A percentile compares a stretch with the other conserved stretches of the same genome.
These are phyloP conservation scores for Tanacetum coccineum DNA, from an alignment of 129 eudicot species.

Conservation along the genomic window DNA sequence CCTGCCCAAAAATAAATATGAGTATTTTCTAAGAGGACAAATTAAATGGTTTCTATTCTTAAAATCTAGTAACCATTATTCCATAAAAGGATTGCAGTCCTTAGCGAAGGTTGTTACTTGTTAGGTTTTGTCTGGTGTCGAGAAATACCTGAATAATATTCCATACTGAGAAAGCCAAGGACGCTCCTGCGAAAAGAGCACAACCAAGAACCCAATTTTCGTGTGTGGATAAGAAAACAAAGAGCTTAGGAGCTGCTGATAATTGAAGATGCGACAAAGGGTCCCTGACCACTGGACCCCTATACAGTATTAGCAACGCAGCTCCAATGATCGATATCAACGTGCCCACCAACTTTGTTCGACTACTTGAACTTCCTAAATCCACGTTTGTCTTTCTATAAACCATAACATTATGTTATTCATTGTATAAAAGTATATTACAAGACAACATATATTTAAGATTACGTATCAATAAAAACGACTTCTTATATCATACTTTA, in stretches of 20 bases:
- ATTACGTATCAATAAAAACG: background rate
- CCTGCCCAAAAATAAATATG: slow-evolving; percentile 35
- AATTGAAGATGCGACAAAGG: slow-evolving; percentile 31
- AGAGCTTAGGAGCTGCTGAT: slow-evolving; percentile 23
- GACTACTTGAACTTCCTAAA: slow-evolving; percentile 48
- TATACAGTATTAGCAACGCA: slow-evolving; percentile 33
- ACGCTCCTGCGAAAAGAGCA: slow-evolving; percentile 54
- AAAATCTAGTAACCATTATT: too few species aligned
- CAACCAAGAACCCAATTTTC: slow-evolving; percentile 75
- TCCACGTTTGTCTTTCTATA: slow-evolving; percentile 49
- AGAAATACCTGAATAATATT: slow-evolving; percentile 63
- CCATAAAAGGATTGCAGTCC: too few species aligned
- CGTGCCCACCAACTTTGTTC: slow-evolving; percentile 47
- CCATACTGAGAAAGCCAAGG: slow-evolving; percentile 60
- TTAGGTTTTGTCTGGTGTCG: too few species aligned
- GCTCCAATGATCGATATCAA: slow-evolving; percentile 63
- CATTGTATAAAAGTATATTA: background rate
- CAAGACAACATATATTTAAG: too few species aligned
- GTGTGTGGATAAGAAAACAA: slow-evolving; percentile 53
- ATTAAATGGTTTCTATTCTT: too few species aligned
- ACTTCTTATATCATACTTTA: background rate
- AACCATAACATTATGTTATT: background rate
- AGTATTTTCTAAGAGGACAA: too few species aligned
- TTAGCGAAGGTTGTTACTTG: too few species aligned
- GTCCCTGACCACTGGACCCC: slow-evolving; percentile 55